Evolutionary conservation across 176 grass and related monocot genomes (phyloP), one percentile per base, ranked within the genome.

Genomic region (Oryza punctata): DNA sequence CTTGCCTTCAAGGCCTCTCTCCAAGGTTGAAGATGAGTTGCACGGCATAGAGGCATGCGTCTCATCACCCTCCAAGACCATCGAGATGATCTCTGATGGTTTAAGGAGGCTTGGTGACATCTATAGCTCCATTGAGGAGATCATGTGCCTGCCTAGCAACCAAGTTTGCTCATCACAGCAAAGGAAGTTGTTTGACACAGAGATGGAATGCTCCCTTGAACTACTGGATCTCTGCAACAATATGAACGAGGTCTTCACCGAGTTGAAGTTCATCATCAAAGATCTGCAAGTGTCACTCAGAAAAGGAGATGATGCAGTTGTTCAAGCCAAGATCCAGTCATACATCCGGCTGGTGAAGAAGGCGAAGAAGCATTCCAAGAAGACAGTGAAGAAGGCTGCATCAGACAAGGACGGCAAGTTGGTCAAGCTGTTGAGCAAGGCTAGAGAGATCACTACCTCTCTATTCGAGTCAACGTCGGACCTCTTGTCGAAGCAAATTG

Each of bases 371-470:
- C 43, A 82, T 75, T 79, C 85, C 72, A 93, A 93, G 84, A 89
- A 86, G 40, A 63, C 10, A 5, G 43, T 12, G 3, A 80, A 52
- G 29, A 87, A 87, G 46, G 64, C 49, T 79, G 30, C n/a, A 12
- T 67, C 65, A 7, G 38, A 68, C 29, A 63, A 67, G 54, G 72
- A 67, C 18, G 45, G 49, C 57, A 60, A 12, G n/a, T 37, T 69
- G 24, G 68, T 69, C 14, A 45, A 35, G 12, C 41, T 87, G 15
- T 45, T 89, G 72, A 46, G 71, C 25, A 29, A 89, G 64, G 75
- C 87, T 12, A 93, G 87, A 71, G 80, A 84, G 69, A 65, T 93
- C 68, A 81, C 84, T 1, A 16, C 79, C 19, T 89, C 86, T 89
- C 65, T 92, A 33, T 18, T 92, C 18, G 78, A 83, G 45, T 45